A percentile compares a stretch with the other conserved stretches of the same genome.
phyloP scores from a whole-genome alignment of 2,329 filamentous ascomycete genomes.

The Pseudopithomyces maydicus region DNA sequence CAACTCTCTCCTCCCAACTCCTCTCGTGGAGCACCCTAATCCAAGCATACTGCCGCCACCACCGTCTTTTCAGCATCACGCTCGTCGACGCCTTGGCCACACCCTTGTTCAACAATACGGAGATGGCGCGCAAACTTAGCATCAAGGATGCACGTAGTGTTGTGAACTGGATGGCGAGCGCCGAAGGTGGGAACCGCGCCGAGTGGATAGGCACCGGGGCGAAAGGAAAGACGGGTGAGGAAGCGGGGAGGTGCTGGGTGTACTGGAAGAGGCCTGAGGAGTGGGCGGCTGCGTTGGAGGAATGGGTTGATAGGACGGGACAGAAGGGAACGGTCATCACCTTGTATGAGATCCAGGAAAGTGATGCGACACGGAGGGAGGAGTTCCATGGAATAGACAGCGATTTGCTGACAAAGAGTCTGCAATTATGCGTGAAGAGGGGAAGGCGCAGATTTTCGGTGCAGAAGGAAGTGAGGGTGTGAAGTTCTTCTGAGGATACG shows the following conservation, averaged over 20 bases:
- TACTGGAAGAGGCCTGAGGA: slow-evolving; percentile 89
- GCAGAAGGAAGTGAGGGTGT: slow-evolving; percentile 80
- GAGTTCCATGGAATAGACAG: slow-evolving; percentile 90
- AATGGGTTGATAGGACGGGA: slow-evolving; percentile 83
- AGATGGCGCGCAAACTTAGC: slow-evolving; percentile 52
- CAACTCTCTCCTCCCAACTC: slow-evolving; percentile 76
- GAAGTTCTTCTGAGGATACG: slow-evolving; percentile 78
- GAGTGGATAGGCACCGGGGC: slow-evolving; percentile 63
- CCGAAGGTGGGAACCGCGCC: slow-evolving; percentile 59
- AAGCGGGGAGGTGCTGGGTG: slow-evolving; percentile 63
- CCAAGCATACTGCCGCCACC: slow-evolving; percentile 79
- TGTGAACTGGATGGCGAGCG: slow-evolving; percentile 60
- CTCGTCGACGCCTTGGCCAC: slow-evolving; percentile 62
- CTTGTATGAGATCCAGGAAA: slow-evolving; percentile 86
- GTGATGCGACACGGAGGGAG: slow-evolving; percentile 72
- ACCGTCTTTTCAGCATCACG: slow-evolving; percentile 76
- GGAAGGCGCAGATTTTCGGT: slow-evolving; percentile 93
- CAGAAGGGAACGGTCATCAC: slow-evolving; percentile 90
- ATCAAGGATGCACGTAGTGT: slow-evolving; percentile 59
- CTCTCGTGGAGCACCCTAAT: slow-evolving; percentile 86
- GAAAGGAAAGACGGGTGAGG: slow-evolving; percentile 27
- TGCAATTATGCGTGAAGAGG: slow-evolving; percentile 82
- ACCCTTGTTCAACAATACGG: slow-evolving; percentile 60
- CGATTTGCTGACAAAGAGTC: slow-evolving; percentile 77
- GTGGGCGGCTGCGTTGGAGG: slow-evolving; percentile 80